These are phyloP conservation scores for Chamaecrista fasciculata DNA, from an alignment of 306 rosid species.

Conservation along the genomic window DNA sequence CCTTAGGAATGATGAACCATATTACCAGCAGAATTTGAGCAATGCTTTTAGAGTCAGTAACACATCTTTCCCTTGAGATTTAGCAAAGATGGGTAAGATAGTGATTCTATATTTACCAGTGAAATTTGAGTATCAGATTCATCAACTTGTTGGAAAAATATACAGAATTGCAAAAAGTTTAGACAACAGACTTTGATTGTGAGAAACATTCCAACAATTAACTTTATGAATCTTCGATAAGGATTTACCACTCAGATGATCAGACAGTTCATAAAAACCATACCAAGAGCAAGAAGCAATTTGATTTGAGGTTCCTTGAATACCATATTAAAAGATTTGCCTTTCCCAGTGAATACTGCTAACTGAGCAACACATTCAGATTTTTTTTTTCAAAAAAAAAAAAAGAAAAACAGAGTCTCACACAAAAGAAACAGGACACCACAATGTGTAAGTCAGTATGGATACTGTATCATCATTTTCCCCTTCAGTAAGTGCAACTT, in stretches of 20 bases:
- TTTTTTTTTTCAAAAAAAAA: background rate
- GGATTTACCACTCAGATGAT: background rate
- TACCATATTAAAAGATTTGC: background rate
- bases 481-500: background rate
- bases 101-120: background rate
- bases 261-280: background rate
- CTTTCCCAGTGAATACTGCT: background rate
- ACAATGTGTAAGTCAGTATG: background rate
- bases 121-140: background rate
- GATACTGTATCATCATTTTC: background rate
- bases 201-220: background rate
- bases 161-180: background rate
- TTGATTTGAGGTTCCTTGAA: background rate
- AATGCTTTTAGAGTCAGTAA: background rate
- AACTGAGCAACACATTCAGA: background rate
- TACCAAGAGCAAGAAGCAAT: background rate
- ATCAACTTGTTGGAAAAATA: background rate
- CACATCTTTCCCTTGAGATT: constrained; percentile 2
- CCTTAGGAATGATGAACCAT: background rate
- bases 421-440: background rate
- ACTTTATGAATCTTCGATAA: background rate
- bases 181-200: background rate
- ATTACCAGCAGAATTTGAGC: background rate
- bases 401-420: background rate
- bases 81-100: background rate